Evolutionary conservation across 345 rosid species (phyloP), one percentile per base, ranked within the genome.

Genomic region (Ceriops tagal): DNA sequence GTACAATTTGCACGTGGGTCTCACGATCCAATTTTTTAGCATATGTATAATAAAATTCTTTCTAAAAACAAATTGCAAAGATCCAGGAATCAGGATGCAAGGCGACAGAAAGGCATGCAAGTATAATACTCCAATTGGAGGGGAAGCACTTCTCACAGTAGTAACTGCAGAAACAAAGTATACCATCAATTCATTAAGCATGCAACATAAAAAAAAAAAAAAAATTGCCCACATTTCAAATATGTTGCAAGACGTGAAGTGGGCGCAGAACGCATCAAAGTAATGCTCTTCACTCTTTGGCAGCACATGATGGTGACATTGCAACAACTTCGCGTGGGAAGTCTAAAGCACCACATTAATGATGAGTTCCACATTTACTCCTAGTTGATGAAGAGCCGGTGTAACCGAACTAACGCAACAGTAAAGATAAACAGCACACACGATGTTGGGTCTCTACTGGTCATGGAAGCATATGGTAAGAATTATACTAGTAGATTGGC

Each of bases 321-420:
- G 74, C 88, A 80, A 82, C 84, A 43, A 80, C 81, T 77, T 74
- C 66, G 53, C 79, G 59, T 63, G 67, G 75, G 31, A 72, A 78
- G 82, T 76, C 81, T 82, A 79, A 80, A 80, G 85, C 64, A 69
- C 59, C 73, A 72, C 71, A 43, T 66, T 64, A 68, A 84, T 75
- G 59, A 84, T 77, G 64, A 53, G 69, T 68, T 61, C 60, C 62
- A 51, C 75, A 75, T 75, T 79, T 69, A 76, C 76, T 73, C 67
- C 66, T 62, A 64, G 73, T 57, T 76, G 70, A 71, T 68, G 27
- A 67, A 30, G 61, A 77, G 77, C 71, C 82, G 61, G 60, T 58
- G 62, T 39, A 74, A 69, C 63, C 66, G 64, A 73, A 80, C 80
- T 51, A 68, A 69, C 51, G 70, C 31, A 77, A 70, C 67, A 68